A percentile compares a stretch with the other conserved stretches of the same genome.
Evolutionary conservation across 1,284 basidiomycete species (phyloP).

Genomic region (Xerocomus amazonicus): DNA sequence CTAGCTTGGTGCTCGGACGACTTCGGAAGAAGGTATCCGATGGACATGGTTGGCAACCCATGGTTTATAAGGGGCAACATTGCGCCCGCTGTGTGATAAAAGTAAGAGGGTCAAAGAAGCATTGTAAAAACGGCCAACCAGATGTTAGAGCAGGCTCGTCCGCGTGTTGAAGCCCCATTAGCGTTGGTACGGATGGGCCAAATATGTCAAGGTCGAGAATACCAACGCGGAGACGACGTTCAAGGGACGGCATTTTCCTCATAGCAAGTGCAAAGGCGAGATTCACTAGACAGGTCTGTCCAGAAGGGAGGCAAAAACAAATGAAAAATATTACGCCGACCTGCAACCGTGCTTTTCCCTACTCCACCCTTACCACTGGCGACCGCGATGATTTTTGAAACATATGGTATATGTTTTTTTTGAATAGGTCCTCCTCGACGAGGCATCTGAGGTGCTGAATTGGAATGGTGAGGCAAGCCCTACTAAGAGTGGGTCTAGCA

Average conservation of each 20-base stretch:
- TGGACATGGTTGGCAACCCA: constrained; percentile 93
- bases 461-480: constrained; percentile 50
- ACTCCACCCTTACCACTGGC: constrained; percentile 97
- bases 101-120: not conserved
- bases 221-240: constrained; percentile 64
- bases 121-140: constrained; percentile 41
- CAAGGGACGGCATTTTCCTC: constrained; percentile 26
- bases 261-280: constrained; percentile 74
- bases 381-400: constrained; percentile 76
- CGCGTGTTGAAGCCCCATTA: constrained; percentile 85
- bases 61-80: constrained; percentile 87
- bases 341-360: constrained; percentile 93
- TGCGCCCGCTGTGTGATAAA: constrained; percentile 55
- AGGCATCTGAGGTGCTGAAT: constrained; percentile 55
- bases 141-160: constrained; percentile 80
- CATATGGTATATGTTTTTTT: constrained; percentile 63
- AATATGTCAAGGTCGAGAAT: constrained; percentile 95
- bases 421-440: constrained; percentile 50
- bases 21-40: constrained; percentile 80
- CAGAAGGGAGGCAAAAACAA: not conserved
- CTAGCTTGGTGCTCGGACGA: constrained; percentile 20
- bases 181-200: constrained; percentile 91
- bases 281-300: constrained; percentile 54
- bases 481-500: constrained; percentile 30
- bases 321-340: constrained; percentile 39